Conservation (phyloP, 2,329 filamentous ascomycete species). For the Diaporthe sp. region DNA sequence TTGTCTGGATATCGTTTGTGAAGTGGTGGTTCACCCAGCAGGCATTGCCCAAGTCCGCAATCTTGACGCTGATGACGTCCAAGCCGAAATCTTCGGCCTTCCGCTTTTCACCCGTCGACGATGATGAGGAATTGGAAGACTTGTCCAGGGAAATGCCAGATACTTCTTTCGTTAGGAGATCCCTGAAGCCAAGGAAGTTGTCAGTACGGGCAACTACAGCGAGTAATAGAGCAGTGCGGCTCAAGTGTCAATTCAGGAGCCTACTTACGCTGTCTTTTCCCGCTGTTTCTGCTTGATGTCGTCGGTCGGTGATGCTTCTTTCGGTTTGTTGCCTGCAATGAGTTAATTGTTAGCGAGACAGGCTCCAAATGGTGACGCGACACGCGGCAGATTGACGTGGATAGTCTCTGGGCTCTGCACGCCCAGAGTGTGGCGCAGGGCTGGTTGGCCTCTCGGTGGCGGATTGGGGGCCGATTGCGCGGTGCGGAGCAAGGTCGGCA, state of each 20-base stretch:
- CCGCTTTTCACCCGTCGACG: slow-evolving; percentile 73
- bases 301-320: slow-evolving; percentile 63
- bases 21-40: slow-evolving; percentile 99
- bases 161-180: slow-evolving; percentile 91
- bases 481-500: slow-evolving; percentile 9
- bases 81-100: slow-evolving; percentile 67
- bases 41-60: slow-evolving; percentile 96
- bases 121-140: slow-evolving; percentile 61
- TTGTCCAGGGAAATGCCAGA: slow-evolving; percentile 96
- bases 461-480: slow-evolving; percentile 3
- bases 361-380: neutral
- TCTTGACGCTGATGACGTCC: slow-evolving; percentile 97
- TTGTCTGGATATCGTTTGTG: slow-evolving; percentile 98
- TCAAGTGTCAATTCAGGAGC: neutral
- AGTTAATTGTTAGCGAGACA: slow-evolving; percentile 16
- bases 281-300: slow-evolving; percentile 83
- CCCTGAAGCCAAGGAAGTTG: slow-evolving; percentile 64
- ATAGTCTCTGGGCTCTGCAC: neutral
- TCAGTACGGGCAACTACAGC: slow-evolving; percentile 6
- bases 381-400: slow-evolving; percentile 14
- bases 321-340: slow-evolving; percentile 52
- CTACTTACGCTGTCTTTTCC: slow-evolving; percentile 92
- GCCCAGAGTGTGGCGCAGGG: slow-evolving; percentile 23
- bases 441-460: slow-evolving; percentile 15
- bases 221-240: neutral